Evolutionary conservation across 257 asterid genomes (phyloP), one percentile per base, ranked within the genome.

Genomic region (Nicotiana paniculata): DNA sequence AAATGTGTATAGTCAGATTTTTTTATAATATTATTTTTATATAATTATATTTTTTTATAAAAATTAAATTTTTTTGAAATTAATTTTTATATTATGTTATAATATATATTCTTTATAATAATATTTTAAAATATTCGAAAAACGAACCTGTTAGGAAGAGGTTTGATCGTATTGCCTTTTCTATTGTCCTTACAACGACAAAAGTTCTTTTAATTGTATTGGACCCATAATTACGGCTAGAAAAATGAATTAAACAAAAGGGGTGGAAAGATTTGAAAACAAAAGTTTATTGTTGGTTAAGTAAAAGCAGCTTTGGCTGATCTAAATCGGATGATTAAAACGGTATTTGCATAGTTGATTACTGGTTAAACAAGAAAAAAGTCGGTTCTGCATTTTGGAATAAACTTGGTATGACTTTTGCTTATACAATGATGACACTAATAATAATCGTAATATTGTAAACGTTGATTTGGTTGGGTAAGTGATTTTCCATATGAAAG

Each of bases 401-500:
- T 68, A 68, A 68, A 68, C 16, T 17, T 68, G 9, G 30, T 35
- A 3, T 6, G 51, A 17, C 30, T 67, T 64, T 28, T 64, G n/a
- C 16, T 61, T 24, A 61, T 61, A 6, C 33, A 32, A 32, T 39
- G 2, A 39, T 39, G 48, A 39, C 7, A 39, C 2, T 39, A 43
- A 59, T 59, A 18, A 7, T n/a, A n/a, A n/a, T n/a, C 2, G 3
- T n/a, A n/a, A n/a, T 57, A 18, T 16, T 57, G 24, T 57, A 11
- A 59, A n/a, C n/a, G n/a, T n/a, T n/a, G n/a, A n/a, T n/a, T 37
- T 1, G 43, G 2, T 37, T 6, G 43, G 43, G 2, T 37, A 3
- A 39, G 2, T 39, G 0, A 1, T 39, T 39, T 39, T 1, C 0
- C 0, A 37, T 0, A 6, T 37, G 2, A 0, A 0, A 37, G 9